Conservation (phyloP, 495 filamentous ascomycete species). For the Clohesyomyces aquaticus region DNA sequence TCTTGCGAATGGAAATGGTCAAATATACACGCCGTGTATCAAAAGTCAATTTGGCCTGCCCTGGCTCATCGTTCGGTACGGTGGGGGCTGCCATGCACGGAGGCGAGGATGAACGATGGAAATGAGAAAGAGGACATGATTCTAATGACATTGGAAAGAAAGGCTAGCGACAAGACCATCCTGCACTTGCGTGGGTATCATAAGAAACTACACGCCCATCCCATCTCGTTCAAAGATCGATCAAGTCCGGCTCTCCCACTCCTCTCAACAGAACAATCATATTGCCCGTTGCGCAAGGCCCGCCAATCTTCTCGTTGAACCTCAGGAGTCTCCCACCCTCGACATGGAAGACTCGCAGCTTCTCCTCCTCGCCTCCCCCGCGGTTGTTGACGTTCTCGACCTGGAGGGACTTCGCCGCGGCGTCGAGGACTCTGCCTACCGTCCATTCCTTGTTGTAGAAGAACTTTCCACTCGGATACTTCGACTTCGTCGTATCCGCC, state of each 20-base stretch:
- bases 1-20: too few relatives aligned
- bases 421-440: conserved; percentile 83
- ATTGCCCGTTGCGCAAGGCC: conserved; percentile 73
- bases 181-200: too few relatives aligned
- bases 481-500: conserved; percentile 73
- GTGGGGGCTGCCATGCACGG: too few relatives aligned
- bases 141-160: background rate
- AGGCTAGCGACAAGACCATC: too few relatives aligned
- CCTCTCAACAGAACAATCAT: conserved; percentile 88
- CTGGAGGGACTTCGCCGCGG: conserved; percentile 77
- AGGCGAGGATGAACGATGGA: too few relatives aligned
- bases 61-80: too few relatives aligned
- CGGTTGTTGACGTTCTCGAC: conserved; percentile 90
- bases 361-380: conserved; percentile 72
- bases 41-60: too few relatives aligned
- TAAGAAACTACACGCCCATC: background rate
- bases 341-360: conserved; percentile 85
- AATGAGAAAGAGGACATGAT: background rate
- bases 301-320: conserved; percentile 81
- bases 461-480: conserved; percentile 61
- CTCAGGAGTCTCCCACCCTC: conserved; percentile 83
- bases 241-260: conserved; percentile 61
- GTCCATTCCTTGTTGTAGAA: conserved; percentile 87
- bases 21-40: too few relatives aligned
- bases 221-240: conserved; percentile 37